Percentiles rank a stretch among this genome's conserved stretches.
Conservation (phyloP, 2,329 filamentous ascomycete species). For the Tricladium varicosporioides region DNA sequence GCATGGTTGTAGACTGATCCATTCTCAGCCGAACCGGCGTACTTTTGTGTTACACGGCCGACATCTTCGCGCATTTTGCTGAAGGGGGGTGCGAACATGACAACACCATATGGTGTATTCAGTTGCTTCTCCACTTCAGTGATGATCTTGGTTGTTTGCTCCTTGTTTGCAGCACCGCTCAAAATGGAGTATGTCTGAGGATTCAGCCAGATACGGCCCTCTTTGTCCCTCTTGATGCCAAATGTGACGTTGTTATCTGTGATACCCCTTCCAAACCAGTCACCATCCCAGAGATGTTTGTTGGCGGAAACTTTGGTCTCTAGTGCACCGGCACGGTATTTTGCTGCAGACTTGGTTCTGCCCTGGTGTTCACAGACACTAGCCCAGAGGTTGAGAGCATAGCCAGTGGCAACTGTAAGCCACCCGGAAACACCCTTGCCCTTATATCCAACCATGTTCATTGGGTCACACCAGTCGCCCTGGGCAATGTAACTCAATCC, state of each 20-base stretch:
- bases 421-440: constrained; percentile 57
- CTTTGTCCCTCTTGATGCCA: constrained; percentile 47
- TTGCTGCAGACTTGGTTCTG: constrained; percentile 39
- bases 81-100: constrained; percentile 56
- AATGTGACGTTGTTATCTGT: constrained; percentile 54
- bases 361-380: constrained; percentile 47
- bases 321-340: constrained; percentile 44
- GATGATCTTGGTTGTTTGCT: constrained; percentile 45
- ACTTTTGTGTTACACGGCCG: constrained; percentile 57
- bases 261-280: constrained; percentile 57
- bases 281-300: constrained; percentile 52
- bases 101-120: constrained; percentile 50
- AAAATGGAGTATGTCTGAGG: constrained; percentile 56
- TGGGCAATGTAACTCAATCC: constrained; percentile 57
- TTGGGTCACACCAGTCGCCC: constrained; percentile 60
- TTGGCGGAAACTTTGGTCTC: constrained; percentile 51
- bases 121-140: constrained; percentile 50
- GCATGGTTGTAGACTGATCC: constrained; percentile 58
- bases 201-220: constrained; percentile 58
- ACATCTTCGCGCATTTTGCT: constrained; percentile 56
- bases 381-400: constrained; percentile 53
- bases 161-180: constrained; percentile 45
- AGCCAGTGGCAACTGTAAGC: constrained; percentile 55
- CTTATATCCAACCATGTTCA: constrained; percentile 62
- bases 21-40: constrained; percentile 56